These are phyloP conservation scores for Trichoderma koningii DNA, from an alignment of 2,329 filamentous ascomycete genomes.

Conservation along the genomic window DNA sequence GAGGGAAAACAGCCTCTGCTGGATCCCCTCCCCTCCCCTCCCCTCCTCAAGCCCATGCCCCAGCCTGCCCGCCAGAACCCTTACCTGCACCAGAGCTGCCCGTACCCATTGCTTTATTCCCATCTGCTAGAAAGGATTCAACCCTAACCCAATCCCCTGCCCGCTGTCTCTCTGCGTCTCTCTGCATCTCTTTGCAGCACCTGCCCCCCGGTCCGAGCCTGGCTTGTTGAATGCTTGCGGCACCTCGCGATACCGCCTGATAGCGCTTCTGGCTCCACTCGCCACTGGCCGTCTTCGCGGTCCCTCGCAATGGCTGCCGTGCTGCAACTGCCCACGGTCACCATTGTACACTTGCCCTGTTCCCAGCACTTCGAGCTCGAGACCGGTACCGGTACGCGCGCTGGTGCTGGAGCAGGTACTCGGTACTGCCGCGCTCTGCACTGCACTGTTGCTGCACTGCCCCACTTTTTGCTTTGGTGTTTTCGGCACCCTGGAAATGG, in stretches of 20 bases:
- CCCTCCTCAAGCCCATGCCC: conserved; percentile 14
- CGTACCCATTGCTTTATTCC: conserved; percentile 12
- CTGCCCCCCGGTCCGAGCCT: neutral
- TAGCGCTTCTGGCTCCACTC: conserved; percentile 30
- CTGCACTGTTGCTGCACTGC: neutral
- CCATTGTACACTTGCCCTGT: neutral
- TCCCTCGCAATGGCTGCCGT: neutral
- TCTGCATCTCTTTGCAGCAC: neutral
- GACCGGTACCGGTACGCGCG: no score
- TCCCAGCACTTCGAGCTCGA: conserved; percentile 26
- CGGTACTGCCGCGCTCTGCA: conserved; percentile 3
- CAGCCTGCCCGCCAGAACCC: conserved; percentile 19
- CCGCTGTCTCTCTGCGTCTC: neutral
- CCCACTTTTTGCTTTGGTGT: conserved; percentile 31
- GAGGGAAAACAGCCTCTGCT: conserved; percentile 9
- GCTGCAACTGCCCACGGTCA: conserved; percentile 23
- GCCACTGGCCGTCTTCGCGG: conserved; percentile 28
- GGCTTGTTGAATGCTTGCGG: conserved; percentile 33
- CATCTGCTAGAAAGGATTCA: conserved; percentile 15
- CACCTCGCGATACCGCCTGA: conserved; percentile 28
- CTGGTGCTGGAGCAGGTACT: conserved; percentile 6
- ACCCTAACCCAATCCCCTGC: neutral
- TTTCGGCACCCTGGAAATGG: conserved; percentile 18
- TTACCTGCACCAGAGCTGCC: conserved; percentile 13
- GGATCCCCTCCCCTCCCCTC: conserved; percentile 15